These are phyloP conservation scores for Pseudocercospora musae DNA, from an alignment of 2,329 filamentous ascomycete genomes.

Conservation along the genomic window DNA sequence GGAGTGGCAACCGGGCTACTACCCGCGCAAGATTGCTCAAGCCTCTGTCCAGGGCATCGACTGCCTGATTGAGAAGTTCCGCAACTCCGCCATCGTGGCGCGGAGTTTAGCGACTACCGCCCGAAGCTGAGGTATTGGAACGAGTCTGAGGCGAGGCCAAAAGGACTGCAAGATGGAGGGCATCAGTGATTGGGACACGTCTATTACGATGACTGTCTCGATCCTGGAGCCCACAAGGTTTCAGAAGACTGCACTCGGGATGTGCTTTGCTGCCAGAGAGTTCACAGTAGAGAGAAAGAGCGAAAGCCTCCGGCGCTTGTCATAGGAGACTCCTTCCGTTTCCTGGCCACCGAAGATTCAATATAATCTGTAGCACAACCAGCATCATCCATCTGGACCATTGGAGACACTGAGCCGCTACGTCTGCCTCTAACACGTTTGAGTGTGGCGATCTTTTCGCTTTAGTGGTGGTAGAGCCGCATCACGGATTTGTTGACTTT, in stretches of 20 bases:
- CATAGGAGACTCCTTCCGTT: neutral
- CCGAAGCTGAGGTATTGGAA: constrained; percentile 67
- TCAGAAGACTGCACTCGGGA: too few relatives aligned
- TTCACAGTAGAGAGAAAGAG: neutral
- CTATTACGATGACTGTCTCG: neutral
- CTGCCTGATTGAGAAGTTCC: constrained; percentile 88
- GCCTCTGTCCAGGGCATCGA: constrained; percentile 92
- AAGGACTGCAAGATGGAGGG: neutral
- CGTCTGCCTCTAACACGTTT: too few relatives aligned
- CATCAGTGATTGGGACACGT: neutral
- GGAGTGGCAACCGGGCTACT: constrained; percentile 63
- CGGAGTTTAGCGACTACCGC: constrained; percentile 74
- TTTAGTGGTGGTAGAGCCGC: too few relatives aligned
- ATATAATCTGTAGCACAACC: neutral
- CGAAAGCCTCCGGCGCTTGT: neutral
- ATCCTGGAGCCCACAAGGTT: neutral
- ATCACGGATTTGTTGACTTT: too few relatives aligned
- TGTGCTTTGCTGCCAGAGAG: neutral
- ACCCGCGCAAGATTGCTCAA: constrained; percentile 71
- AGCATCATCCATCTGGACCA: neutral
- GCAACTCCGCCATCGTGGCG: constrained; percentile 94
- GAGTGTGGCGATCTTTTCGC: too few relatives aligned
- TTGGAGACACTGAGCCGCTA: neutral
- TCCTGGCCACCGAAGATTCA: neutral
- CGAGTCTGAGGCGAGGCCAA: neutral